Evolutionary conservation across 352 stramenopile genomes (phyloP).

Genomic region (Phytophthora cactorum): DNA sequence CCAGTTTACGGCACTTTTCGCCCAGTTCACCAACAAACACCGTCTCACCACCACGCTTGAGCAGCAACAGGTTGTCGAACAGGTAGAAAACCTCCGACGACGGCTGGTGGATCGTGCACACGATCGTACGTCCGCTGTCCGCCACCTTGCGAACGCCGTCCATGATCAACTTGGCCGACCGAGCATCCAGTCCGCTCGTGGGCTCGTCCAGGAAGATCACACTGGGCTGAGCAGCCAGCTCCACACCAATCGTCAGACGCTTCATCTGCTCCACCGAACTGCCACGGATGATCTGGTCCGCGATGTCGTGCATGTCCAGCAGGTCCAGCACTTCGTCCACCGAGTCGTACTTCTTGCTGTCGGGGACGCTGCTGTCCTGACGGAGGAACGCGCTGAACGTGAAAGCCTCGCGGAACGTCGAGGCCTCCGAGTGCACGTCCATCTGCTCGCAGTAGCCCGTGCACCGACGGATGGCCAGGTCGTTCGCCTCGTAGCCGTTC

Average conservation of each 20-base stretch:
- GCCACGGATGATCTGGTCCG: slow-evolving; percentile 47
- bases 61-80: slow-evolving; percentile 78
- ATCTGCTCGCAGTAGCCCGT: slow-evolving; percentile 44
- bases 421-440: slow-evolving; percentile 37
- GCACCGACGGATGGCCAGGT: slow-evolving; percentile 21
- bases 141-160: slow-evolving; percentile 83
- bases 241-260: slow-evolving; percentile 62
- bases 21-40: slow-evolving; percentile 62
- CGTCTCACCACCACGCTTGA: slow-evolving; percentile 45
- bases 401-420: slow-evolving; percentile 90
- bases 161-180: slow-evolving; percentile 75
- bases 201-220: slow-evolving; percentile 81
- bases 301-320: slow-evolving; percentile 42
- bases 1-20: slow-evolving; percentile 35
- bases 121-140: slow-evolving; percentile 61
- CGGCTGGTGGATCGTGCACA: slow-evolving; percentile 93
- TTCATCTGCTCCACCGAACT: slow-evolving; percentile 45
- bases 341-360: slow-evolving; percentile 41
- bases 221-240: slow-evolving; percentile 76
- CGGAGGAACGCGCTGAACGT: slow-evolving; percentile 86
- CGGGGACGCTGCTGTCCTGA: slow-evolving; percentile 33
- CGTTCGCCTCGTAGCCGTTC: too few relatives aligned
- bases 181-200: slow-evolving; percentile 77
- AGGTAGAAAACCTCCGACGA: slow-evolving; percentile 84
- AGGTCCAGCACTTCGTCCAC: slow-evolving; percentile 43